These are phyloP conservation scores for Aspergillus panamensis DNA, from an alignment of 495 filamentous ascomycete species.

Conservation along the genomic window DNA sequence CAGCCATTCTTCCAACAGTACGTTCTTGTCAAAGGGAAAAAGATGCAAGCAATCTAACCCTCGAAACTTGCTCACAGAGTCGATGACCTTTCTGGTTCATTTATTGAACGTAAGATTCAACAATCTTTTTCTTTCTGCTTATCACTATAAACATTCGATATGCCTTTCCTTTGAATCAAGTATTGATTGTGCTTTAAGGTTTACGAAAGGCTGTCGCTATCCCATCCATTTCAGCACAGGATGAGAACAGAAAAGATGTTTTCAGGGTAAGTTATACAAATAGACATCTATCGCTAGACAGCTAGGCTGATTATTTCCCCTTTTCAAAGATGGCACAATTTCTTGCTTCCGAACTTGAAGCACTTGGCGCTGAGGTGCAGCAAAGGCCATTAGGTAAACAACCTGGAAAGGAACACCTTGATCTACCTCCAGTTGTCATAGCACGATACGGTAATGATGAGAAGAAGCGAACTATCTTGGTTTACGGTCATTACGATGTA, in stretches of 20 bases:
- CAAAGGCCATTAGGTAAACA: conserved; percentile 83
- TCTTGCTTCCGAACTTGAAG: conserved; percentile 74
- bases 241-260: conserved; percentile 81
- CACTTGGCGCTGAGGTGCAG: conserved; percentile 82
- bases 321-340: conserved; percentile 81
- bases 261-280: conserved; percentile 53
- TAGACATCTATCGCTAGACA: neutral
- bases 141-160: neutral
- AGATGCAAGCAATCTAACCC: neutral
- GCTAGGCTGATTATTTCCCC: conserved; percentile 6
- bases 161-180: neutral
- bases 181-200: conserved; percentile 32
- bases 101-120: conserved; percentile 72
- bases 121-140: neutral
- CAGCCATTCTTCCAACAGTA: conserved; percentile 80
- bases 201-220: conserved; percentile 91
- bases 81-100: conserved; percentile 70
- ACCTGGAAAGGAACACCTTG: conserved; percentile 80
- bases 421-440: conserved; percentile 88
- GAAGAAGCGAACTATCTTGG: conserved; percentile 88
- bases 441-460: conserved; percentile 87
- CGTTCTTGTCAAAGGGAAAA: conserved; percentile 22
- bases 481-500: conserved; percentile 99
- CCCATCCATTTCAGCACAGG: conserved; percentile 89
- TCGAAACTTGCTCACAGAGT: conserved; percentile 48